These are phyloP conservation scores for Choiromyces venosus DNA, from an alignment of 495 filamentous ascomycete genomes.

Conservation along the genomic window DNA sequence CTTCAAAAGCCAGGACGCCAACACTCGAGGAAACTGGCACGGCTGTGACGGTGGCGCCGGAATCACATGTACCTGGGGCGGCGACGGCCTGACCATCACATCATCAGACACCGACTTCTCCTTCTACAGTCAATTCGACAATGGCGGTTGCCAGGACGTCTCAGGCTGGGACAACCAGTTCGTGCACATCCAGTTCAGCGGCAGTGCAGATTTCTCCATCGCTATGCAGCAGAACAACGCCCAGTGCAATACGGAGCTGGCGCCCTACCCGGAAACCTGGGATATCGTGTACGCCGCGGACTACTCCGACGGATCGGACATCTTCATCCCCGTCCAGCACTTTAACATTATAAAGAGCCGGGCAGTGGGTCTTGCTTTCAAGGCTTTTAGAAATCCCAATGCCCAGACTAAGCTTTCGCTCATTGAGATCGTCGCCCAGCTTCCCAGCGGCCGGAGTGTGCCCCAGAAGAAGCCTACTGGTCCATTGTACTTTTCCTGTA, in stretches of 20 bases:
- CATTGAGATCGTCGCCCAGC: constrained; percentile 58
- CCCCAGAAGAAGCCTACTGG: constrained; percentile 62
- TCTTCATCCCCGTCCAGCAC: constrained; percentile 69
- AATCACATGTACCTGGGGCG: constrained; percentile 48
- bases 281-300: constrained; percentile 65
- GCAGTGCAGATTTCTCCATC: constrained; percentile 60
- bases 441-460: constrained; percentile 50
- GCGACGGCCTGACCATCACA: constrained; percentile 52
- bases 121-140: constrained; percentile 62
- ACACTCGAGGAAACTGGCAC: constrained; percentile 64
- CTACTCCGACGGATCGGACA: constrained; percentile 54
- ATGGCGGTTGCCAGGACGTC: constrained; percentile 57
- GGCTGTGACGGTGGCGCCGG: constrained; percentile 58
- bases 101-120: constrained; percentile 63
- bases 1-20: constrained; percentile 53
- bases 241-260: constrained; percentile 52
- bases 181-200: constrained; percentile 65
- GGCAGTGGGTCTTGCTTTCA: constrained; percentile 60
- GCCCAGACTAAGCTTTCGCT: constrained; percentile 53
- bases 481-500: constrained; percentile 59
- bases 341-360: constrained; percentile 60
- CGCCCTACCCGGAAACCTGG: constrained; percentile 66
- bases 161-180: constrained; percentile 52
- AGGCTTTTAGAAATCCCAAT: constrained; percentile 58
- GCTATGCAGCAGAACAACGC: constrained; percentile 67